These are phyloP conservation scores for Apiospora marii DNA, from an alignment of 2,329 filamentous ascomycete genomes.

Conservation along the genomic window DNA sequence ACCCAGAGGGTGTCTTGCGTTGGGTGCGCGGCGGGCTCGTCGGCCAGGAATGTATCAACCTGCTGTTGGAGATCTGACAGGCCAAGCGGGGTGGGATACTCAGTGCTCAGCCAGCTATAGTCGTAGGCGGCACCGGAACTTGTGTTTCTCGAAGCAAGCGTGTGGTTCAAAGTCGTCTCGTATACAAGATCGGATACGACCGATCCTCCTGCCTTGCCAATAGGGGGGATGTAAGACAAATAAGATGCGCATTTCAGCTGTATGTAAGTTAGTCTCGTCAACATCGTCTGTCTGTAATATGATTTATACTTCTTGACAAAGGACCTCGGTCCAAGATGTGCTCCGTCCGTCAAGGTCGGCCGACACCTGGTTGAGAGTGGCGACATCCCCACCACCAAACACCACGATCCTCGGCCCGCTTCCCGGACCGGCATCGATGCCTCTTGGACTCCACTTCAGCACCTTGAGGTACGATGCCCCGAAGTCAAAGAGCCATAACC, in stretches of 20 bases:
- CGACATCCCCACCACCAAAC: constrained; percentile 59
- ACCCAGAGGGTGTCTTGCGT: constrained; percentile 61
- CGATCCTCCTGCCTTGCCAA: constrained; percentile 59
- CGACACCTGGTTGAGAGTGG: constrained; percentile 44
- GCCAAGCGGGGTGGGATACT: constrained; percentile 51
- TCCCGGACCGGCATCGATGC: constrained; percentile 24
- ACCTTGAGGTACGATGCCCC: constrained; percentile 27
- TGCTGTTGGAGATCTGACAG: constrained; percentile 54
- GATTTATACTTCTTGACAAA: constrained; percentile 54
- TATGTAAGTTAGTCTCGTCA: constrained; percentile 29
- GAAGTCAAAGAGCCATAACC: constrained; percentile 19
- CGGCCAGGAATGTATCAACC: constrained; percentile 54
- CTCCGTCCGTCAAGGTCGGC: constrained; percentile 30
- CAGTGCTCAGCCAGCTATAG: constrained; percentile 51
- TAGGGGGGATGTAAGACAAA: constrained; percentile 53
- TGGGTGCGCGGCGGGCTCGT: constrained; percentile 41
- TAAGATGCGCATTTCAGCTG: constrained; percentile 57
- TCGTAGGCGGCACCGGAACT: constrained; percentile 46
- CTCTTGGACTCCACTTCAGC: constrained; percentile 27
- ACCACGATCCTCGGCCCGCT: constrained; percentile 57
- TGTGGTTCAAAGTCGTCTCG: constrained; percentile 51
- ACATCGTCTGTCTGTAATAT: neutral
- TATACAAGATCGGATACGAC: constrained; percentile 64
- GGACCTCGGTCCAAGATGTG: constrained; percentile 54
- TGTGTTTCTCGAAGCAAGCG: constrained; percentile 37